Conservation (phyloP, 164 flowering plant genomes). For the Vitis riparia region DNA sequence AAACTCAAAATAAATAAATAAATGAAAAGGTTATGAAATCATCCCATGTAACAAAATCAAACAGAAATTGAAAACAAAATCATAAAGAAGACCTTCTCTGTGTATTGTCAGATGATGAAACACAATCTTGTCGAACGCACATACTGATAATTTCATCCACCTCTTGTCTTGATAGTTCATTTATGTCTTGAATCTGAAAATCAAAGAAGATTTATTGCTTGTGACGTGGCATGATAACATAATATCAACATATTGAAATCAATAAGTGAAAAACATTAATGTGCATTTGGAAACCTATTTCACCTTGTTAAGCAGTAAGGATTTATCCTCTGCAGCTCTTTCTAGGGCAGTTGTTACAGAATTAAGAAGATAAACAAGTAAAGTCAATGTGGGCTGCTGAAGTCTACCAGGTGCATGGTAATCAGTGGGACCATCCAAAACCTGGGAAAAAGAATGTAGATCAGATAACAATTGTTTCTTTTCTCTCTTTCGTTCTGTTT, state of each 20-base stretch:
- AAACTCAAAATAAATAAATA: too few species aligned
- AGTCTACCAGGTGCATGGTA: slow-evolving; percentile 32
- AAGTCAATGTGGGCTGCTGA: slow-evolving; percentile 63
- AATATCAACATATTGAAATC: neutral
- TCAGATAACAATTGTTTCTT: neutral
- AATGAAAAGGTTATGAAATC: too few species aligned
- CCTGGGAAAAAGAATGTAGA: slow-evolving; percentile 36
- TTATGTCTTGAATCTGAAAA: slow-evolving; percentile 81
- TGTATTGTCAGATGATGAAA: slow-evolving; percentile 69
- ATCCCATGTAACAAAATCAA: neutral
- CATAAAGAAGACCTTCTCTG: slow-evolving; percentile 60
- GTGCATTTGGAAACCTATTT: neutral
- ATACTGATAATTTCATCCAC: slow-evolving; percentile 79
- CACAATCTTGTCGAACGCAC: slow-evolving; percentile 46
- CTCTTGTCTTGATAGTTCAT: slow-evolving; percentile 93
- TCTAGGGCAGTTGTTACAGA: slow-evolving; percentile 66
- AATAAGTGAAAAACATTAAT: neutral
- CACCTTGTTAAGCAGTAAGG: slow-evolving; percentile 76
- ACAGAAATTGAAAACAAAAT: neutral
- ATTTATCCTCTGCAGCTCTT: slow-evolving; percentile 85
- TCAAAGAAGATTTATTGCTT: slow-evolving; percentile 1
- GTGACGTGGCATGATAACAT: neutral
- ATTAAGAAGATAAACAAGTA: slow-evolving; percentile 54
- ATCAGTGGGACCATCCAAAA: slow-evolving; percentile 46
- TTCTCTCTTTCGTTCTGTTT: too few species aligned